Evolutionary conservation across 768 basidiomycete species (phyloP).

Genomic region (Boletus edulis): DNA sequence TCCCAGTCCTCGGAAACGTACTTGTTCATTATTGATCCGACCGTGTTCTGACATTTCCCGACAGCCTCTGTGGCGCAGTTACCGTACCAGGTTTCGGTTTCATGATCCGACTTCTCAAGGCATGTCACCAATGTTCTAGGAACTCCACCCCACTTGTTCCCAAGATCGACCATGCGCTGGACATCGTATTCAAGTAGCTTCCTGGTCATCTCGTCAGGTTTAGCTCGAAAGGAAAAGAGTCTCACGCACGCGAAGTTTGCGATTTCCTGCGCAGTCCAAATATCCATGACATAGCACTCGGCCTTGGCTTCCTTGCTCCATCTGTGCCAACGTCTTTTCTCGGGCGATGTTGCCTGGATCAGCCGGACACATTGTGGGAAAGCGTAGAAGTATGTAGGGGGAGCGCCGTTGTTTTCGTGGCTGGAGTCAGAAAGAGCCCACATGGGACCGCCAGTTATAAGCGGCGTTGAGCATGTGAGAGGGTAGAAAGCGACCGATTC

Average conservation of each 20-base stretch:
- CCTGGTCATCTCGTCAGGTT: neutral
- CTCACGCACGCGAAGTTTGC: neutral
- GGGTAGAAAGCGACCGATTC: neutral
- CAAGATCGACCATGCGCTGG: neutral
- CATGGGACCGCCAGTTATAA: neutral
- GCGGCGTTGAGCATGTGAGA: fast-evolving
- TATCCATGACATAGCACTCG: neutral
- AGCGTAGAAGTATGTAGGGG: neutral
- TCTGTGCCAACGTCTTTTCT: neutral
- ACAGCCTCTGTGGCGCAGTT: neutral
- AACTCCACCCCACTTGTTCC: neutral
- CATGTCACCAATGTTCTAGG: neutral
- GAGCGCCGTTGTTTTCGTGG: too few relatives aligned
- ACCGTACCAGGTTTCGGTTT: neutral
- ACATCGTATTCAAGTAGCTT: neutral
- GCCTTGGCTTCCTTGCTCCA: neutral
- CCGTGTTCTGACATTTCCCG: neutral
- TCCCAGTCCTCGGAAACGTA: neutral
- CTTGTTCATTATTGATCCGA: too few relatives aligned
- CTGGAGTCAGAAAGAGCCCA: constrained; percentile 7
- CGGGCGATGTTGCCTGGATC: neutral
- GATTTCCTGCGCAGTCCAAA: constrained; percentile 2
- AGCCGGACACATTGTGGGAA: neutral
- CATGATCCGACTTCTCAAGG: neutral
- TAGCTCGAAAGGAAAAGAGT: neutral